Conservation (phyloP, 768 basidiomycete genomes). For the Lactarius psammicola region DNA sequence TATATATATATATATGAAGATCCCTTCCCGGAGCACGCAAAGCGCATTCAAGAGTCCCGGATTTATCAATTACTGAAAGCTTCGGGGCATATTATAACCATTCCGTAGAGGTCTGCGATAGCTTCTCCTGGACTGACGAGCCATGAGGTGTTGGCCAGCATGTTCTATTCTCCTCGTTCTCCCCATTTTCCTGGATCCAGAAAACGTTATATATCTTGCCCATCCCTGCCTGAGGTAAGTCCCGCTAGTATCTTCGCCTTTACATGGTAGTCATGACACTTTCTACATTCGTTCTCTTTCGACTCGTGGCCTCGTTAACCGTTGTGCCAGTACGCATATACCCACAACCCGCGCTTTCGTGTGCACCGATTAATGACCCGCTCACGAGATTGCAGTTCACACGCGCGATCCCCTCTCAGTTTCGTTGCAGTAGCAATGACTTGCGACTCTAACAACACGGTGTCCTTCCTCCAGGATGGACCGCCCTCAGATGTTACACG, state of each 20-base stretch:
- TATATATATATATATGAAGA: too few species aligned
- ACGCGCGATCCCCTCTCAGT: not conserved
- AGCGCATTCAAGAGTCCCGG: not conserved
- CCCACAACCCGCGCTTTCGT: not conserved
- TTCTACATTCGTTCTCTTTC: conserved; percentile 12
- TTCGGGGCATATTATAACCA: not conserved
- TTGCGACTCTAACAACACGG: conserved; percentile 12
- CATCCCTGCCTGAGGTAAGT: not conserved
- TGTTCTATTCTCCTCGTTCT: not conserved
- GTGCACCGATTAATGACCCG: not conserved
- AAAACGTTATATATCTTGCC: conserved; percentile 9
- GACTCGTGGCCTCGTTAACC: not conserved
- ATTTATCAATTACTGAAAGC: conserved; percentile 9
- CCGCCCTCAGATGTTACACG: conserved; percentile 61
- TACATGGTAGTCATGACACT: conserved; percentile 19
- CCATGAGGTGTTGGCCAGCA: not conserved
- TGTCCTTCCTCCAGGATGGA: conserved; percentile 54
- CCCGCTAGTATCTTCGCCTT: conserved; percentile 4
- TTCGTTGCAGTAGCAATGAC: conserved; percentile 3
- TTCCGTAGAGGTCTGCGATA: not conserved
- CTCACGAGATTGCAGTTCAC: conserved; percentile 1
- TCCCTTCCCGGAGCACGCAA: too few species aligned
- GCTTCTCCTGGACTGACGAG: conserved; percentile 9
- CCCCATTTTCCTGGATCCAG: not conserved
- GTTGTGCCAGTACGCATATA: not conserved